Conservation (phyloP, 2,329 filamentous ascomycete genomes). For the Aspergillus novoparasiticus region DNA sequence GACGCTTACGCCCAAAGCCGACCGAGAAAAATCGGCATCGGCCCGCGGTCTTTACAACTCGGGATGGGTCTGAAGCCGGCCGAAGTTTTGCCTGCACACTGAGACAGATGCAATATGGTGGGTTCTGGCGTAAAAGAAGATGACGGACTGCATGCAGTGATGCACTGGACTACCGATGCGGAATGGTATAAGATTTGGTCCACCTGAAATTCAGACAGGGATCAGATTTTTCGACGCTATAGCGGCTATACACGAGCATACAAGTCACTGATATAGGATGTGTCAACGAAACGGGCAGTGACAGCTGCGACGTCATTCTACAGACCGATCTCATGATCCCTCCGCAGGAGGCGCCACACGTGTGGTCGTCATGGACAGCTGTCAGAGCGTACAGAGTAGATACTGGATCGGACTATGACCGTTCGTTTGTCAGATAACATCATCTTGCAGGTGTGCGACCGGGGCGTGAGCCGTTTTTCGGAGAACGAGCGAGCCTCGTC, state of each 20-base stretch:
- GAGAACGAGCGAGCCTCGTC: background rate
- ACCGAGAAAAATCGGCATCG: constrained; percentile 7
- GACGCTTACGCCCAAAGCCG: background rate
- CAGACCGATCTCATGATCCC: background rate
- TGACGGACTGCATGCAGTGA: background rate
- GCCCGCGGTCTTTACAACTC: background rate
- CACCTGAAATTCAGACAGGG: background rate
- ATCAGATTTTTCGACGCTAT: background rate
- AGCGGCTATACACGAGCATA: background rate
- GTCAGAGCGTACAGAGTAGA: background rate
- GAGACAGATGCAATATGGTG: constrained; percentile 1
- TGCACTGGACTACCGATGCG: background rate
- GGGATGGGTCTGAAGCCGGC: background rate
- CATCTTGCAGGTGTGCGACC: background rate
- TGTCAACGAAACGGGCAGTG: background rate
- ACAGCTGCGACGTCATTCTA: background rate
- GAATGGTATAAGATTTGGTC: background rate
- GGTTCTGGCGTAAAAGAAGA: background rate
- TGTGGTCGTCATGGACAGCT: background rate
- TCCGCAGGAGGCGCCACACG: background rate
- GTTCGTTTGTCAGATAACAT: background rate
- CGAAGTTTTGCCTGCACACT: constrained; percentile 2
- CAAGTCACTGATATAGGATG: background rate
- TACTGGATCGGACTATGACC: background rate
- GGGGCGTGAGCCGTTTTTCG: background rate